These are phyloP conservation scores for Pseudognaphalium luteoalbum DNA, from an alignment of 129 eudicot species.

Conservation along the genomic window DNA sequence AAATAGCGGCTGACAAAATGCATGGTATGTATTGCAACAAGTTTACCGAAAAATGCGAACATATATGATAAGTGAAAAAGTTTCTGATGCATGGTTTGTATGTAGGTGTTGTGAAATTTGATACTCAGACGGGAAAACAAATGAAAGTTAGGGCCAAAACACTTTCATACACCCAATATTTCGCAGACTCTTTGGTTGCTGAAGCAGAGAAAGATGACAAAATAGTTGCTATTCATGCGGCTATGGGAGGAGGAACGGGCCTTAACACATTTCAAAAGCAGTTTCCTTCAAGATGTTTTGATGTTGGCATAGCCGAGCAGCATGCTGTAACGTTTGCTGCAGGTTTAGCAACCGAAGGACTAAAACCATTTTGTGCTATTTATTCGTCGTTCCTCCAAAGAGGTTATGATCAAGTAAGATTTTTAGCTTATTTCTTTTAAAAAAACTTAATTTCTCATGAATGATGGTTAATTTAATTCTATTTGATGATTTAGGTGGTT, in stretches of 20 bases:
- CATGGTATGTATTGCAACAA: conserved; percentile 42
- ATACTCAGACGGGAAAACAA: conserved; percentile 54
- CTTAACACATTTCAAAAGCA: conserved; percentile 55
- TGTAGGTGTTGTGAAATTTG: conserved; percentile 66
- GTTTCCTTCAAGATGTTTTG: conserved; percentile 55
- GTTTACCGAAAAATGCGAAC: background rate
- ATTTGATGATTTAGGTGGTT: conserved; percentile 42
- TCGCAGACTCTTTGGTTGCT: conserved; percentile 57
- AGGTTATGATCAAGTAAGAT: conserved; percentile 69
- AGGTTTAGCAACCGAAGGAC: conserved; percentile 67
- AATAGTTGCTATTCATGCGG: conserved; percentile 71
- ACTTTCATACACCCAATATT: conserved; percentile 60
- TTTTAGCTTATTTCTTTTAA: background rate
- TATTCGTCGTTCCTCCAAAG: conserved; percentile 66
- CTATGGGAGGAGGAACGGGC: conserved; percentile 85
- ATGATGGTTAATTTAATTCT: background rate
- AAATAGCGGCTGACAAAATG: conserved; percentile 63
- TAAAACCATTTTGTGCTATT: conserved; percentile 71
- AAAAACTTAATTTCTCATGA: background rate
- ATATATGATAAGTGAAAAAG: conserved; percentile 63
- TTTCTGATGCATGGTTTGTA: conserved; percentile 23
- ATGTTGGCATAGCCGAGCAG: conserved; percentile 76
- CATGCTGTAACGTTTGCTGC: conserved; percentile 77
- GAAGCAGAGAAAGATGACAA: conserved; percentile 59
- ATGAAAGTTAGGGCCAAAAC: conserved; percentile 40